Base-by-base conservation (phyloP, 768 basidiomycete genomes). In the Stropharia rugosoannulata region DNA sequence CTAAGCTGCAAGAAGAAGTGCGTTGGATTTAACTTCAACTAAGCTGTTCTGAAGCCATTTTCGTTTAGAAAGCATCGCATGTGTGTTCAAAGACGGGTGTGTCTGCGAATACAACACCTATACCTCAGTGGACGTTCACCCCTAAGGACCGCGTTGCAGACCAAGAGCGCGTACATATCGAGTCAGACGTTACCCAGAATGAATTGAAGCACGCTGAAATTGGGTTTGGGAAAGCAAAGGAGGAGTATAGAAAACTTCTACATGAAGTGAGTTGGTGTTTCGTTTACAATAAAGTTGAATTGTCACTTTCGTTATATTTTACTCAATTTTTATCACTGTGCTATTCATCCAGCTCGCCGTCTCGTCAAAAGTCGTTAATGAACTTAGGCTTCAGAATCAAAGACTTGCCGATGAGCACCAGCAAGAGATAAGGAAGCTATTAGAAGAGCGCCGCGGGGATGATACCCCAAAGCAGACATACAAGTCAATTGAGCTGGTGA, bases 1-100 rank as follows among this genome's bases (percentile, higher is more conserved):
- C 63, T 37, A 63, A 64, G 35, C 64, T 64, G 13, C 59, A 68
- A 45, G 65, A 66, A 60, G 68, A 73, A 64, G 73, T 70, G 54
- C 19, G 65, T 47, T 41, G 41, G 15, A 8, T 46, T 49, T 55
- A 19, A 29, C 43, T 42, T 16, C 8, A 25, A 11, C 32, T 18
- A 12, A 9, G 40, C 9, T 42, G 32, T 19, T 37, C 3, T 36
- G n/a, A 22, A n/a, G 15, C 38, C 35, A 16, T 49, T 36, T 18
- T 49, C 6, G 32, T 15, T 29, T 16, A 47, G 46, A 47, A 15
- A 47, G 16, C 29, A 7, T 35, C 18, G 10, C 35, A 47, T 32
- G 35, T 35, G 12, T 35, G 29, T n/a, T 13, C 27, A 47, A 32
- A 32, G 29, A 32, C 29, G 29, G 9, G 29, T 32, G 29, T 10